A percentile compares a stretch with the other conserved stretches of the same genome.
Conservation (phyloP, 140 eudicot genomes). For the Ambrosia hybrid region DNA sequence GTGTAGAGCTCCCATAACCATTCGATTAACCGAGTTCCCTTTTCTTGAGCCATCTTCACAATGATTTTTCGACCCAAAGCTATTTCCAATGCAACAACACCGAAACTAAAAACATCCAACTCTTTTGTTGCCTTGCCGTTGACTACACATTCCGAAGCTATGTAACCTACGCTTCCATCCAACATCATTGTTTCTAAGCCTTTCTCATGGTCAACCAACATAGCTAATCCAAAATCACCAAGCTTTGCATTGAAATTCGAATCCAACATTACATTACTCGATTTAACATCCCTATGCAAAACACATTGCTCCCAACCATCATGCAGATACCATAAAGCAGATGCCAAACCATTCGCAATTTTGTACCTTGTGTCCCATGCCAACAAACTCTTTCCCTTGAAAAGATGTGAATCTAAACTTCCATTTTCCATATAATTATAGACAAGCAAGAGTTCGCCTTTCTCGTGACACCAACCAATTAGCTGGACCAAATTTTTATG, state of each 20-base stretch:
- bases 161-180: not conserved
- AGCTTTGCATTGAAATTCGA: slow-evolving; percentile 33
- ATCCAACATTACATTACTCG: slow-evolving; percentile 39
- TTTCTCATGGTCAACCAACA: slow-evolving; percentile 39
- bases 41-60: slow-evolving; percentile 2
- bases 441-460: too few species aligned
- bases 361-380: too few species aligned
- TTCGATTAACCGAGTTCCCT: slow-evolving; percentile 6
- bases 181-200: slow-evolving; percentile 29
- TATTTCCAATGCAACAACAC: slow-evolving; percentile 29
- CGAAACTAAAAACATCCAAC: slow-evolving; percentile 21
- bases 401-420: too few species aligned
- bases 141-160: too few species aligned
- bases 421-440: too few species aligned
- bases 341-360: too few species aligned
- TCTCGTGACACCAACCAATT: slow-evolving; percentile 57
- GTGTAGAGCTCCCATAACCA: slow-evolving; percentile 28
- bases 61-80: too few species aligned
- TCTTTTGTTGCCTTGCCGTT: slow-evolving; percentile 21
- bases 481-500: slow-evolving; percentile 57
- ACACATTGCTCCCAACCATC: too few species aligned
- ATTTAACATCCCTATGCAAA: too few species aligned
- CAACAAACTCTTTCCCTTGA: too few species aligned
- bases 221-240: slow-evolving; percentile 48
- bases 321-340: too few species aligned